Conservation (phyloP, 768 basidiomycete genomes). For the Boletus coccyginus region DNA sequence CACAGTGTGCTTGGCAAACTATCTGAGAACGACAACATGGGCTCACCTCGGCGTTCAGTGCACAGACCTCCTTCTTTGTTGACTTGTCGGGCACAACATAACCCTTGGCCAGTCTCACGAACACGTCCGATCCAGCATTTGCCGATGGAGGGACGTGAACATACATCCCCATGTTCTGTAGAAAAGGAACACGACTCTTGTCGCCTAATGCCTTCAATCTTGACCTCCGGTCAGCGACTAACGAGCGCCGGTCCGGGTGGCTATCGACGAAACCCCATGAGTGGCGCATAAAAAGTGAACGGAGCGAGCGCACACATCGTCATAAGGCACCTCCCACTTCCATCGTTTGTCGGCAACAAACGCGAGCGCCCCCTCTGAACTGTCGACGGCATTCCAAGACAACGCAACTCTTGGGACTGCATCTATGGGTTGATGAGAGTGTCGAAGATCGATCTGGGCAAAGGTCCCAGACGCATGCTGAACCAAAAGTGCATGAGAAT, state of each 20-base stretch:
- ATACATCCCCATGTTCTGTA: slow-evolving; percentile 60
- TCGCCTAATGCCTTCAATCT: slow-evolving; percentile 62
- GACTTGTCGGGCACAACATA: slow-evolving; percentile 47
- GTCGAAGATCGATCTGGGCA: slow-evolving; percentile 72
- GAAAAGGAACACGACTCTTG: slow-evolving; percentile 42
- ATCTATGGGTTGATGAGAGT: slow-evolving; percentile 63
- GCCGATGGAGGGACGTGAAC: slow-evolving; percentile 11
- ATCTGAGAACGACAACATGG: background rate
- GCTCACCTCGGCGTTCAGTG: slow-evolving; percentile 56
- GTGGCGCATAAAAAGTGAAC: background rate
- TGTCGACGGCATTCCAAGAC: slow-evolving; percentile 53
- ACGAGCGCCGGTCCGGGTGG: slow-evolving; percentile 31
- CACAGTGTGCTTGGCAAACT: background rate
- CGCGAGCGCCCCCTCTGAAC: slow-evolving; percentile 51
- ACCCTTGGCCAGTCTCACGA: slow-evolving; percentile 59
- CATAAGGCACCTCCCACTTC: slow-evolving; percentile 71
- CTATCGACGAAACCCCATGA: slow-evolving; percentile 27
- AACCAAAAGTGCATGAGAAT: slow-evolving; percentile 70
- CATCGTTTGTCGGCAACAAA: slow-evolving; percentile 59
- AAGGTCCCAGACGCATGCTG: slow-evolving; percentile 76
- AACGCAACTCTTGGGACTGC: slow-evolving; percentile 59
- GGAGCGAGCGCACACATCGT: slow-evolving; percentile 61
- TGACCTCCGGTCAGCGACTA: slow-evolving; percentile 28
- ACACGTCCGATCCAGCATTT: slow-evolving; percentile 36
- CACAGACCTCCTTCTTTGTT: slow-evolving; percentile 48